Conservation (phyloP, 441 rosid genomes). For the Populus tomentosa region DNA sequence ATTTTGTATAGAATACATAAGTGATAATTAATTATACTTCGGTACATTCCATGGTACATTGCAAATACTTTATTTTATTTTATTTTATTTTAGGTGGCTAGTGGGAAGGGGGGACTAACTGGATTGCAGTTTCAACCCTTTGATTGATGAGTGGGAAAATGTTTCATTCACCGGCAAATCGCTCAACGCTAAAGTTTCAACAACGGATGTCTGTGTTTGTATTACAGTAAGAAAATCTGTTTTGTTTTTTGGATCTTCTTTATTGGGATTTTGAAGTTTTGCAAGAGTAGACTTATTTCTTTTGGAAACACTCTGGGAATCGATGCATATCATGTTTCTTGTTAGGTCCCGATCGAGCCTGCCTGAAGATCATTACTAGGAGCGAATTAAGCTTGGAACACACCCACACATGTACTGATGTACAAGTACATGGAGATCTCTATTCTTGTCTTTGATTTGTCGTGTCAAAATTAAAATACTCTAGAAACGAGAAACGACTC, state of each 20-base stretch:
- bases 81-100: not conserved
- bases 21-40: too few species aligned
- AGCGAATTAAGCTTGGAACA: not conserved
- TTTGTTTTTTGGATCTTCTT: not conserved
- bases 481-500: not conserved
- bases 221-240: not conserved
- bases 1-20: too few species aligned
- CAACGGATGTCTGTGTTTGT: not conserved
- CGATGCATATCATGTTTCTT: constrained; percentile 20
- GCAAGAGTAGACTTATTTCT: not conserved
- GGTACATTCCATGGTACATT: too few species aligned
- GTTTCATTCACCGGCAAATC: not conserved
- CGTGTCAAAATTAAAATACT: not conserved
- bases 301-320: constrained; percentile 28
- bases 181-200: not conserved
- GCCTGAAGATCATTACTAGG: not conserved
- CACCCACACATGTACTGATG: too few species aligned
- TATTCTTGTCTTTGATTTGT: not conserved
- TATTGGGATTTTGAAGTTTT: constrained; percentile 19
- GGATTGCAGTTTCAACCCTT: not conserved
- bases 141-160: not conserved
- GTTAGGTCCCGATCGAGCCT: not conserved
- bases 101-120: not conserved
- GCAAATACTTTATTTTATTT: too few species aligned
- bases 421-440: not conserved